Evolutionary conservation across 805 yeast species (phyloP).

Genomic region (Ogataea haglerorum): DNA sequence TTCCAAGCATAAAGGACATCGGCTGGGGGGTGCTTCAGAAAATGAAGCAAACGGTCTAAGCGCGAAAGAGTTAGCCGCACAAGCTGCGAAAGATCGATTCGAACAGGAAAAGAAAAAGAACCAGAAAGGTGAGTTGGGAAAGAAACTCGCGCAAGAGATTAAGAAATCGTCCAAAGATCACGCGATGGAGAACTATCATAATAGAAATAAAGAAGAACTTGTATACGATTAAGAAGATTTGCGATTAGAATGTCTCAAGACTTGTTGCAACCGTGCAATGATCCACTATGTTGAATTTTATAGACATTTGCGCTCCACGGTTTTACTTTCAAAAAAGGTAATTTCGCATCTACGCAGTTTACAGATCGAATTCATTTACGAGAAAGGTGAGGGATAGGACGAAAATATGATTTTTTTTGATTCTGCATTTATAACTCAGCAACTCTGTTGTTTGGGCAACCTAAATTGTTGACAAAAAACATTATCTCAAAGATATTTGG

Average conservation of each 20-base stretch:
- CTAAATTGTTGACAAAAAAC: slow-evolving; percentile 14
- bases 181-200: slow-evolving; percentile 23
- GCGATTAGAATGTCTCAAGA: too few relatives aligned
- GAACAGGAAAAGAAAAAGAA: slow-evolving; percentile 16
- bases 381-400: slow-evolving; percentile 1
- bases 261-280: background rate
- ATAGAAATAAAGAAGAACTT: slow-evolving; percentile 15
- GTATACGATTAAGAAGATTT: slow-evolving; percentile 18
- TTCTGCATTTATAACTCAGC: background rate
- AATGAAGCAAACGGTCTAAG: slow-evolving; percentile 1
- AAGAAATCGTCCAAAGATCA: slow-evolving; percentile 25
- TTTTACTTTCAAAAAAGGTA: too few relatives aligned
- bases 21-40: slow-evolving; percentile 3
- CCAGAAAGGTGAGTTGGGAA: slow-evolving; percentile 26
- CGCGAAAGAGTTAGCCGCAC: slow-evolving; percentile 30
- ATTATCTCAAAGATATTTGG: slow-evolving; percentile 6
- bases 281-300: background rate
- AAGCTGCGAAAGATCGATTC: slow-evolving; percentile 27
- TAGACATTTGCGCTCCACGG: too few relatives aligned
- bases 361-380: slow-evolving; percentile 22
- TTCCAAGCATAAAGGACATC: background rate
- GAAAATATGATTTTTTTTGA: slow-evolving; percentile 16
- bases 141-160: slow-evolving; percentile 22
- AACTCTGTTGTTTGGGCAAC: slow-evolving; percentile 1
- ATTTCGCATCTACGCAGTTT: too few relatives aligned